These are phyloP conservation scores for Nigrospora oryzae DNA, from an alignment of 2,329 filamentous ascomycete genomes.

Conservation along the genomic window DNA sequence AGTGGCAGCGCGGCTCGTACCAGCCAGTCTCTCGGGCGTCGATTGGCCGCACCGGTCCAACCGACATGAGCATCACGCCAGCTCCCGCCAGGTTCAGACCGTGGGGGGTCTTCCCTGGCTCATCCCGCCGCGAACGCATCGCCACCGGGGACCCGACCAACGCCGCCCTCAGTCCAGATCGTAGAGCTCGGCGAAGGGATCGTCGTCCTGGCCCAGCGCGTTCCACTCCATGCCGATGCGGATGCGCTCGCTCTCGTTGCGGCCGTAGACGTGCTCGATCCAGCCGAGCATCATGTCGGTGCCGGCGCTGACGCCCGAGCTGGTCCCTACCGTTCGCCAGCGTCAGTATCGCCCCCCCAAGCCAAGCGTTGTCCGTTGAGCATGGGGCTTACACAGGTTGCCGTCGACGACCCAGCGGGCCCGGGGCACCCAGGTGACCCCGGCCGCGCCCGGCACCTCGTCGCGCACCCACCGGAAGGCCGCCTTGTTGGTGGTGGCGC, in stretches of 20 bases:
- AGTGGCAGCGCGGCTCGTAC: no score
- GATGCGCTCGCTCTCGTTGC: slow-evolving; percentile 8
- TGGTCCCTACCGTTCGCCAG: slow-evolving; percentile 2
- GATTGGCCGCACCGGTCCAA: no score
- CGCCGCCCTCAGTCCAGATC: no score
- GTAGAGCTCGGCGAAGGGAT: slow-evolving; percentile 9
- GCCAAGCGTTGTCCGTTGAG: no score
- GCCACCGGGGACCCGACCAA: no score
- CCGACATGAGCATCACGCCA: no score
- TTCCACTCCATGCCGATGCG: slow-evolving; percentile 10
- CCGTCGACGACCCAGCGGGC: slow-evolving; percentile 14
- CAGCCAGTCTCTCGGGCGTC: no score
- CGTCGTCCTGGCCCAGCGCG: slow-evolving; percentile 8
- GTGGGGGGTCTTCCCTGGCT: no score
- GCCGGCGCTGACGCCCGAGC: slow-evolving; percentile 13
- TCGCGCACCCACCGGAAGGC: slow-evolving; percentile 10
- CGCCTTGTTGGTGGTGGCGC: slow-evolving; percentile 13
- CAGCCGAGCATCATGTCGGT: slow-evolving; percentile 11
- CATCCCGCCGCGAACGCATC: no score
- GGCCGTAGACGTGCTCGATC: slow-evolving; percentile 8
- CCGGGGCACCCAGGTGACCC: slow-evolving; percentile 11
- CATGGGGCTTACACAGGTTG: slow-evolving; percentile 4
- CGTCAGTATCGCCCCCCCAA: no score
- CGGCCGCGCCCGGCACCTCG: slow-evolving; percentile 4
- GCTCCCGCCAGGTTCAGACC: no score